phyloP scores from a whole-genome alignment of 179 eudicot species.

The Beta corolliflora region DNA sequence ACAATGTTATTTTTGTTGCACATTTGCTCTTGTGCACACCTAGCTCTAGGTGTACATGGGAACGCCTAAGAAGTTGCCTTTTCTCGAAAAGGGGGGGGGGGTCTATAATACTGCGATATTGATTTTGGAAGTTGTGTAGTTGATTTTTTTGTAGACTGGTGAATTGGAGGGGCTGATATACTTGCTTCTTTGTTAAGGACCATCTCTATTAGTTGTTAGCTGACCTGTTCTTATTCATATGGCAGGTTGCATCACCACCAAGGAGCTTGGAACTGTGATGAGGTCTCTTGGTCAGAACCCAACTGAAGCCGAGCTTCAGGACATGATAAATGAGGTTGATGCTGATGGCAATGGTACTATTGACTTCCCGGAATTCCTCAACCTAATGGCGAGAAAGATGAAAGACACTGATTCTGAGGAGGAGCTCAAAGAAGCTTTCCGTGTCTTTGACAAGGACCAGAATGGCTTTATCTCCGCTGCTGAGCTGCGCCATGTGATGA shows the following conservation, averaged over 20 bases:
- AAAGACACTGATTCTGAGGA: slow-evolving; percentile 59
- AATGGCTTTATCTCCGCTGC: slow-evolving; percentile 55
- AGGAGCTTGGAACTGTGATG: slow-evolving; percentile 63
- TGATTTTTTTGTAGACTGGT: background rate
- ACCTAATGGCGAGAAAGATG: slow-evolving; percentile 60
- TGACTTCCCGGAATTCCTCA: slow-evolving; percentile 55
- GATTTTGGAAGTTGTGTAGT: background rate
- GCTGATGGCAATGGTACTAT: slow-evolving; percentile 59
- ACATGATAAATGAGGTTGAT: slow-evolving; percentile 57
- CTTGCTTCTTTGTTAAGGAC: background rate
- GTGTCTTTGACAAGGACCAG: slow-evolving; percentile 54
- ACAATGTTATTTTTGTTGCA: no score
- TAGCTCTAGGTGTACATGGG: no score
- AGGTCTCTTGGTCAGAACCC: slow-evolving; percentile 60
- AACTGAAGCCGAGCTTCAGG: slow-evolving; percentile 56
- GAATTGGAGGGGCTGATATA: background rate
- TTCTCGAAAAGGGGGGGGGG: no score
- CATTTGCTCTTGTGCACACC: no score
- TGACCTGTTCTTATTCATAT: background rate
- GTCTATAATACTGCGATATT: background rate
- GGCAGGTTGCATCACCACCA: slow-evolving; percentile 51
- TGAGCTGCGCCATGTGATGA: slow-evolving; percentile 55
- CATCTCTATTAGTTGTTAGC: background rate
- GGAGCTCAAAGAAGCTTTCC: slow-evolving; percentile 51
- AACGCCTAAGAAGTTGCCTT: no score